These are phyloP conservation scores for Hypoxylon intermedium DNA, from an alignment of 495 filamentous ascomycete genomes.

Conservation along the genomic window DNA sequence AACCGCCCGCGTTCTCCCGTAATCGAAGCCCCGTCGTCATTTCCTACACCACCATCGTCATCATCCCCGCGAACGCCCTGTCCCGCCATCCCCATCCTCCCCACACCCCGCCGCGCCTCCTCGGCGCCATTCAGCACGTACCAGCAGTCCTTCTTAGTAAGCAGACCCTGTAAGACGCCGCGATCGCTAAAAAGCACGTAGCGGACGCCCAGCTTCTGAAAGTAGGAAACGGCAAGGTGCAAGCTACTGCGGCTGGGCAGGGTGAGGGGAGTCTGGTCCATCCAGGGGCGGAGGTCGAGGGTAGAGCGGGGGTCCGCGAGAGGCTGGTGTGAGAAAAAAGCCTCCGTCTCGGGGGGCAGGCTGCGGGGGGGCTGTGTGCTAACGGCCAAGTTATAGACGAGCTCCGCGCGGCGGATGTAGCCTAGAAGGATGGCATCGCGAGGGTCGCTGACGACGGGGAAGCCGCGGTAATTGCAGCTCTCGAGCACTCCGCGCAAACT, in stretches of 20 bases:
- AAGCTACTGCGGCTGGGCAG: slow-evolving; percentile 76
- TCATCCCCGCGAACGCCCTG: slow-evolving; percentile 3
- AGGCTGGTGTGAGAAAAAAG: slow-evolving; percentile 82
- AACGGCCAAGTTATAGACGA: slow-evolving; percentile 77
- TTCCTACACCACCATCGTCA: neutral
- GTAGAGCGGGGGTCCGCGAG: slow-evolving; percentile 78
- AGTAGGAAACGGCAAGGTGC: slow-evolving; percentile 84
- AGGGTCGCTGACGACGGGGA: slow-evolving; percentile 84
- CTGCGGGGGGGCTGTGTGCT: slow-evolving; percentile 61
- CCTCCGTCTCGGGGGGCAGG: slow-evolving; percentile 74
- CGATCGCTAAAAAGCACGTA: slow-evolving; percentile 88
- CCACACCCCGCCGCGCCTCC: slow-evolving; percentile 52
- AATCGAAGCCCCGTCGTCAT: slow-evolving; percentile 4
- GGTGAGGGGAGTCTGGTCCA: slow-evolving; percentile 97
- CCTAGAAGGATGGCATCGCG: slow-evolving; percentile 79
- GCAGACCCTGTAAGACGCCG: slow-evolving; percentile 79
- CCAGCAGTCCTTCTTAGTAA: slow-evolving; percentile 99
- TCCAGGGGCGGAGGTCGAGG: slow-evolving; percentile 91
- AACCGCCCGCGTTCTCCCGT: slow-evolving; percentile 17
- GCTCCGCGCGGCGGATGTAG: slow-evolving; percentile 92
- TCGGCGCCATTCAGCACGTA: slow-evolving; percentile 84
- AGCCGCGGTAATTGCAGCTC: slow-evolving; percentile 83
- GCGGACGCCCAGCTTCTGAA: slow-evolving; percentile 88
- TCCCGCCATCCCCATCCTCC: slow-evolving; percentile 29
- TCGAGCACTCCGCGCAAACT: slow-evolving; percentile 72